Percentiles rank a stretch among this genome's conserved stretches.
phyloP scores from a whole-genome alignment of 805 yeast species.

The Saccharomycopsis amapae region DNA sequence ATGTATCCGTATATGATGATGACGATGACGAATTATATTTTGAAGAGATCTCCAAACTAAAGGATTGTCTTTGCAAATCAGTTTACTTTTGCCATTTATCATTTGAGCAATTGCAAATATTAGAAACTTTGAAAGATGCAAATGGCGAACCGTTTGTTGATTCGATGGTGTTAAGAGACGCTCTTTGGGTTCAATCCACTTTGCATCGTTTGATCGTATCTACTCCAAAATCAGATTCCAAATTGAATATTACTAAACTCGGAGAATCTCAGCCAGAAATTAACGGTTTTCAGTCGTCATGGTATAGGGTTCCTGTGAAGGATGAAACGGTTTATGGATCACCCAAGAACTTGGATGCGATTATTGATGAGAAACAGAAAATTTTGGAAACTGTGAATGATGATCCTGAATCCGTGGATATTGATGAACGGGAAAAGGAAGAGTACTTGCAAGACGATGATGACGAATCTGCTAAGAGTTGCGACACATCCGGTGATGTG shows the following conservation, averaged over 20 bases:
- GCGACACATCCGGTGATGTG: background rate
- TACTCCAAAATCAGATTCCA: slow-evolving; percentile 24
- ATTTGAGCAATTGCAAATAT: slow-evolving; percentile 38
- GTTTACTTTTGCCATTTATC: slow-evolving; percentile 44
- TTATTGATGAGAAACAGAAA: slow-evolving; percentile 26
- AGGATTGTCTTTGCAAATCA: slow-evolving; percentile 33
- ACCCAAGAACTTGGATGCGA: slow-evolving; percentile 32
- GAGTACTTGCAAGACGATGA: slow-evolving; percentile 1
- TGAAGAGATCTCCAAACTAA: slow-evolving; percentile 23
- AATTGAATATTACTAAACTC: slow-evolving; percentile 30
- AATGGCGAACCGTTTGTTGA: slow-evolving; percentile 34
- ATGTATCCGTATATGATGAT: background rate
- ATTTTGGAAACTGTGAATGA: background rate
- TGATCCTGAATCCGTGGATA: background rate
- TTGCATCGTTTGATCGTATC: slow-evolving; percentile 34
- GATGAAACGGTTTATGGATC: slow-evolving; percentile 44
- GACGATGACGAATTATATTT: background rate
- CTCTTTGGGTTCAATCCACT: slow-evolving; percentile 43
- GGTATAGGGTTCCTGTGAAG: slow-evolving; percentile 38
- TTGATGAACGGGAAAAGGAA: background rate
- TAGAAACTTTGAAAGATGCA: slow-evolving; percentile 35
- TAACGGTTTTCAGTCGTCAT: slow-evolving; percentile 17
- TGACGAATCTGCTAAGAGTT: slow-evolving; percentile 5
- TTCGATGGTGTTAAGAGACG: slow-evolving; percentile 35
- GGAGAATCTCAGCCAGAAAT: slow-evolving; percentile 23